A percentile compares a stretch with the other conserved stretches of the same genome.
These are phyloP conservation scores for Gynostemma pentaphyllum DNA, from an alignment of 306 rosid genomes.

Conservation along the genomic window DNA sequence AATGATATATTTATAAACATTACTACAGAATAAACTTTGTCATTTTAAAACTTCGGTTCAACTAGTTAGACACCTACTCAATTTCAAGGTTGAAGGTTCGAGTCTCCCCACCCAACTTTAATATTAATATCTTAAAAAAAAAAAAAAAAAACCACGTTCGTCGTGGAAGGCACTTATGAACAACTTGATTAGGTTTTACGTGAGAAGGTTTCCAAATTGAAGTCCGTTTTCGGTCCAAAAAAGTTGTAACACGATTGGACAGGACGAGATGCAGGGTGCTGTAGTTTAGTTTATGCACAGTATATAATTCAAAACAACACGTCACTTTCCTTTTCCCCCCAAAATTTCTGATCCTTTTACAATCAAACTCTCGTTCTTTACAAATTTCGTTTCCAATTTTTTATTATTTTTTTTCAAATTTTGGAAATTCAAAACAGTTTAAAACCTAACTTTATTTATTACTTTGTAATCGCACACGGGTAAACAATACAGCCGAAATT, in stretches of 20 bases:
- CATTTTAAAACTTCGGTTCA: too few relatives aligned
- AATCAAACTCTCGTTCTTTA: neutral
- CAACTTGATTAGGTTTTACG: too few relatives aligned
- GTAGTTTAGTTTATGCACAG: neutral
- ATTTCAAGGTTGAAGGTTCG: too few relatives aligned
- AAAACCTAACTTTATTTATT: neutral
- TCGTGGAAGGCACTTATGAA: too few relatives aligned
- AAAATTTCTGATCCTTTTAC: conserved; percentile 16
- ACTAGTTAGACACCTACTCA: too few relatives aligned
- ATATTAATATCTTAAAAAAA: too few relatives aligned
- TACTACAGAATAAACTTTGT: too few relatives aligned
- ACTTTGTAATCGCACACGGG: neutral
- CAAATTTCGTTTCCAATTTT: neutral
- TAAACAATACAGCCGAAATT: conserved; percentile 26
- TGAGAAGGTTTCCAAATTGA: neutral
- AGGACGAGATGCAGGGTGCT: neutral
- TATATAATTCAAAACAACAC: conserved; percentile 40
- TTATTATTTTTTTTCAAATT: neutral
- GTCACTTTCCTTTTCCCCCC: conserved; percentile 31
- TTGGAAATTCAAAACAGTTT: conserved; percentile 4
- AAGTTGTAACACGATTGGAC: neutral
- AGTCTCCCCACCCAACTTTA: too few relatives aligned
- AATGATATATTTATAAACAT: too few relatives aligned
- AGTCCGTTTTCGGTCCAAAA: neutral
- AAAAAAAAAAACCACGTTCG: too few relatives aligned